Evolutionary conservation across 1,284 basidiomycete genomes (phyloP), one percentile per base, ranked within the genome.

Genomic region (Gomphus bonarii): DNA sequence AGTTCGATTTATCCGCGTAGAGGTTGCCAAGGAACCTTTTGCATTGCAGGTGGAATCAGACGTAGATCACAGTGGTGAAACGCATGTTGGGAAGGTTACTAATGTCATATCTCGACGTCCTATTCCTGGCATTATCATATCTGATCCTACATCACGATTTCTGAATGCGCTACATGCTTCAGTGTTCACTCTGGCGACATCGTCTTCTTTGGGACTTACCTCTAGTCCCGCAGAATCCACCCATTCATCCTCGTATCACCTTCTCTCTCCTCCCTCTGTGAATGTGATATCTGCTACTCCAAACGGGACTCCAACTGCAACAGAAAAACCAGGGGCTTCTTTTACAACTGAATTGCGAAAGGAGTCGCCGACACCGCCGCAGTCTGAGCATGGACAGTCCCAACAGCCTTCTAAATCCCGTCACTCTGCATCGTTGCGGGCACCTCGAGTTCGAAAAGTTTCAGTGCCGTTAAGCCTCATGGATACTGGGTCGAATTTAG

Each of bases 141-240:
- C 44, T n/a, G 84, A 89, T 64, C 66, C 75, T 47, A 78, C 76
- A 9, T 81, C 75, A 11, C 80, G 85, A 52, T 88, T 93, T 63
- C 76, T 92, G 42, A 80, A 91, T 62, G 85, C 88, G 20, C 71
- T 88, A 1, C 82, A 92, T 65, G 88, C 88, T 1, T 85, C 89
- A 62, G 63, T 86, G 8, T 95, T 87, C 66, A 81, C 86, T 18
- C 75, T 95, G 20, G 84, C 87, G 1, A 87, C 86, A 18, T 80
- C 85, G 0, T 74, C 82, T 0, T 73, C 76, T 12, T 73, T 91
- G 1, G 82, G 80, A 5, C 57, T 76, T 50, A 47, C 28, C 33
- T 58, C 42, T 1, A 58, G 57, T 22, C 64, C 66, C n/a, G 63
- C 72, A 30, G 66, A 67, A 51, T 67, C 72, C 35, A 69, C 73